Evolutionary conservation across 345 rosid genomes (phyloP), one percentile per base, ranked within the genome.

Genomic region (Murraya paniculata): DNA sequence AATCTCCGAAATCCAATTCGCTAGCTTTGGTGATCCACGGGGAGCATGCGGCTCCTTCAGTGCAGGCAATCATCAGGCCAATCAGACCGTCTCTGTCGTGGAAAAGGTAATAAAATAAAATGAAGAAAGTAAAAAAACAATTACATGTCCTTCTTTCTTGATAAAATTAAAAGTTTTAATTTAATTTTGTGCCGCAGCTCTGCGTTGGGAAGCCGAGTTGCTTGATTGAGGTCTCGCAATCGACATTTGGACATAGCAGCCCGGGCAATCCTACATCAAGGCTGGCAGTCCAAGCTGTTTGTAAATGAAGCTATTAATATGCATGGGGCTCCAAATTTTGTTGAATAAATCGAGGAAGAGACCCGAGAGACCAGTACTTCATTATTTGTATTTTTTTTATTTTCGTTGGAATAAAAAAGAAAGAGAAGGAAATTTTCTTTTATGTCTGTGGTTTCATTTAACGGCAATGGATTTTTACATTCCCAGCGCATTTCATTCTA

Each of bases 11-110:
- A 81, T 89, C 35, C 64, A 57, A 55, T 87, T 85, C 74, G 89
- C 90, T 4, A 87, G 92, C 78, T 89, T 77, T 64, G 92, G 92
- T 8, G 50, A 64, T 24, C 85, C 88, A 2, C 9, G 7, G 4
- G 87, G 89, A 11, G 5, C 66, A 1, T 87, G 89, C 7, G 83
- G 85, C 3, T 66, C 79, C 16, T 87, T 78, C 61, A 41, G 19
- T 9, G 16, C 28, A 8, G 86, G 83, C 14, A 9, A 33, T 18
- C 70, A 78, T 74, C 58, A 81, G 22, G 78, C 77, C 2, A 27
- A 4, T 70, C 59, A 28, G 5, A 70, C 36, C 16, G 24, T 27
- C 18, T 57, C 35, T 2, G 35, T 45, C 18, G 36, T 70, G 30
- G 57, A 70, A 16, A 70, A 48, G 28, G 71, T 67, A 39, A 38